A percentile compares a stretch with the other conserved stretches of the same genome.
These are phyloP conservation scores for Stellera chamaejasme DNA, from an alignment of 345 rosid genomes.

Conservation along the genomic window DNA sequence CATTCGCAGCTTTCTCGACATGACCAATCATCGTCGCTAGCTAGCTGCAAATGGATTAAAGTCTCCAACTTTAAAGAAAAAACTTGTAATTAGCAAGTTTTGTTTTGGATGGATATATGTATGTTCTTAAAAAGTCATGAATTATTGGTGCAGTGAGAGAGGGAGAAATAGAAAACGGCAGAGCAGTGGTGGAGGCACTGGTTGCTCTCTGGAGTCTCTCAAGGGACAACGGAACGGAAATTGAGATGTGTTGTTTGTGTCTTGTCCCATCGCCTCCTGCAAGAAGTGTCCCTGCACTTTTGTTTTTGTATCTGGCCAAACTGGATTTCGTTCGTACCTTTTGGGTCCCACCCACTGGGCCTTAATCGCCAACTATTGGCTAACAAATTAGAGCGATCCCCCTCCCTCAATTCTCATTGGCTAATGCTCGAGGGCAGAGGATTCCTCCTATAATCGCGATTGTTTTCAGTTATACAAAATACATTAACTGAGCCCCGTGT, in stretches of 20 bases:
- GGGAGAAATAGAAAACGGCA: background rate
- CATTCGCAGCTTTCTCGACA: slow-evolving; percentile 17
- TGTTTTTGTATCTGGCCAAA: background rate
- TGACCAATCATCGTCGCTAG: background rate
- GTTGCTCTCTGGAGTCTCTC: background rate
- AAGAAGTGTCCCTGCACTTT: background rate
- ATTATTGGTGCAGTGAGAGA: background rate
- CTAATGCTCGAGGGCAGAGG: slow-evolving; percentile 14
- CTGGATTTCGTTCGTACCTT: background rate
- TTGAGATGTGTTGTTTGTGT: no score
- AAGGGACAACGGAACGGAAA: background rate
- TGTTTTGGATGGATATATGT: no score
- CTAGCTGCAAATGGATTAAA: background rate
- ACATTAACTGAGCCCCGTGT: no score
- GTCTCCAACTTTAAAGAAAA: no score
- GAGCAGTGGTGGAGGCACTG: background rate
- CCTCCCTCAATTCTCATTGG: slow-evolving; percentile 27
- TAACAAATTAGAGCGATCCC: slow-evolving; percentile 21
- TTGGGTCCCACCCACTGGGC: slow-evolving; percentile 21
- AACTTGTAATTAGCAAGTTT: no score
- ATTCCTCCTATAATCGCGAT: slow-evolving; percentile 22
- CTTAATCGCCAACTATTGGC: slow-evolving; percentile 36
- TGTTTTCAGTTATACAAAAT: no score
- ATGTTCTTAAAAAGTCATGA: no score
- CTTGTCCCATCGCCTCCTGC: no score